Conservation (phyloP, 257 asterid genomes). For the Mentha longifolia region DNA sequence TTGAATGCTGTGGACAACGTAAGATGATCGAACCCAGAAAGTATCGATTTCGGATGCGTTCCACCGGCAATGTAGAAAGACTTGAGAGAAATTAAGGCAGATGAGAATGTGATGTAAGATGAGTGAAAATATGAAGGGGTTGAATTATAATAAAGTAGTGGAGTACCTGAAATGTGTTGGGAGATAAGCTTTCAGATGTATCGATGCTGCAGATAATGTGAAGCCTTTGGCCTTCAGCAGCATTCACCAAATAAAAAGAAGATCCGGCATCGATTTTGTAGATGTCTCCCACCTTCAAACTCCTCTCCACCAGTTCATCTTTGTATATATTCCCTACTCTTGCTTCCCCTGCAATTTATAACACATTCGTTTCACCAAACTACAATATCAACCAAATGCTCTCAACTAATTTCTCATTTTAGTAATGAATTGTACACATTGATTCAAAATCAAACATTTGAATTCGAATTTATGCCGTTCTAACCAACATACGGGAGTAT, state of each 20-base stretch:
- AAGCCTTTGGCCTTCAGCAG: conserved; percentile 69
- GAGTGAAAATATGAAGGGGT: too few species aligned
- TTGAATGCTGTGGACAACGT: conserved; percentile 77
- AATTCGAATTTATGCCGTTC: too few species aligned
- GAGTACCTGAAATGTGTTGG: conserved; percentile 61
- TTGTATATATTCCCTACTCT: conserved; percentile 76
- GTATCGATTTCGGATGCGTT: conserved; percentile 66
- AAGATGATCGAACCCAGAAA: conserved; percentile 71
- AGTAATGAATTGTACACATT: too few species aligned
- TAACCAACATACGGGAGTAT: too few species aligned
- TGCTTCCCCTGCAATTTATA: conserved; percentile 63
- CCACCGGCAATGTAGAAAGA: conserved; percentile 91
- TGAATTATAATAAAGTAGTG: too few species aligned
- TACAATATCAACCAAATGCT: neutral
- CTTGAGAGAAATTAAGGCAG: conserved; percentile 34
- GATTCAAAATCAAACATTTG: too few species aligned
- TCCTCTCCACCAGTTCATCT: conserved; percentile 70
- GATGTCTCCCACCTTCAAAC: conserved; percentile 68
- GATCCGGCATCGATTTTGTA: conserved; percentile 76
- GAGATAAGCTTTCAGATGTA: conserved; percentile 56
- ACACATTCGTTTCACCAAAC: neutral
- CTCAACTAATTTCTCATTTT: too few species aligned
- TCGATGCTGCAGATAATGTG: conserved; percentile 74
- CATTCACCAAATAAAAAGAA: conserved; percentile 72
- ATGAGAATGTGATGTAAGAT: too few species aligned